A percentile compares a stretch with the other conserved stretches of the same genome.
phyloP scores from a whole-genome alignment of 345 rosid genomes.

The Gossypium bickii region DNA sequence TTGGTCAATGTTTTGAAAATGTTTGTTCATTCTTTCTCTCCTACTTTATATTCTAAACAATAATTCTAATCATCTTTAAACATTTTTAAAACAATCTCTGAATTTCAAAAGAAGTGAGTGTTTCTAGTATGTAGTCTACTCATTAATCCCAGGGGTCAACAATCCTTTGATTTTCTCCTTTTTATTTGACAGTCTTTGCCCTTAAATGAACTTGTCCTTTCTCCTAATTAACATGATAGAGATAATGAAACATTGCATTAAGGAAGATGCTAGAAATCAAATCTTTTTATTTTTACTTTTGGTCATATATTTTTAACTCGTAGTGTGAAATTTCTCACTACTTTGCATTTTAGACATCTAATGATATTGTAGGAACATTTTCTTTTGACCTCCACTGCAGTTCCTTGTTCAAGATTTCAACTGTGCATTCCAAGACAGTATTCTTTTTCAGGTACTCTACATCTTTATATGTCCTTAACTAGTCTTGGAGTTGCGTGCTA shows the following conservation, averaged over 20 bases:
- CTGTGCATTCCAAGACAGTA: slow-evolving; percentile 94
- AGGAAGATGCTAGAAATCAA: neutral
- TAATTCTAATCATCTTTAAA: neutral
- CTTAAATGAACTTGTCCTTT: neutral
- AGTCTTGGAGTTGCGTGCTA: neutral
- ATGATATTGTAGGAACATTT: neutral
- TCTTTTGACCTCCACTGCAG: slow-evolving; percentile 30
- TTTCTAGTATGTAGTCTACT: neutral
- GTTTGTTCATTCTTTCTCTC: neutral
- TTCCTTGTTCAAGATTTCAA: slow-evolving; percentile 88
- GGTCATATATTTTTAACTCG: neutral
- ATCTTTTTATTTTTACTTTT: neutral
- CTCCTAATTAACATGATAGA: neutral
- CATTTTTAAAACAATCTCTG: neutral
- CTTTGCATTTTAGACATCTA: neutral
- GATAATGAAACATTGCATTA: neutral
- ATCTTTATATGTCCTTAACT: neutral
- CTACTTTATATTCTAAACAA: neutral
- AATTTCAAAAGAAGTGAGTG: neutral
- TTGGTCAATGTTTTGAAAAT: neutral
- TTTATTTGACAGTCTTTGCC: neutral
- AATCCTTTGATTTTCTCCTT: neutral
- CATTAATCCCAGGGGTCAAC: neutral
- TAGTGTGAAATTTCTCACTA: neutral
- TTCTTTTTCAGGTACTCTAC: slow-evolving; percentile 75